Percentiles rank a stretch among this genome's conserved stretches.
phyloP scores from a whole-genome alignment of 257 asterid species.

The Plectranthus barbatus region DNA sequence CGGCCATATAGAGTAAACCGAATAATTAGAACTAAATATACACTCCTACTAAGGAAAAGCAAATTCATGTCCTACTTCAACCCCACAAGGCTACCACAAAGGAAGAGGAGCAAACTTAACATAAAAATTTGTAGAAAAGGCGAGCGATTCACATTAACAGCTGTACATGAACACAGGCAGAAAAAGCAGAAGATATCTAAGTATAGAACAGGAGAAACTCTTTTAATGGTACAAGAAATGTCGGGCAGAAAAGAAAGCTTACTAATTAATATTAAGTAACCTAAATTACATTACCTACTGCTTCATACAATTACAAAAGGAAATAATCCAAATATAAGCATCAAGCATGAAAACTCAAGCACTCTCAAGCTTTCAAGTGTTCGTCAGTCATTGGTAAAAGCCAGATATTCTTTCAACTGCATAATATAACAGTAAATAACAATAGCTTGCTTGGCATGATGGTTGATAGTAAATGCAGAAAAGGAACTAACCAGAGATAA shows the following conservation, averaged over 20 bases:
- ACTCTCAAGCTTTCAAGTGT: neutral
- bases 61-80: too few species aligned
- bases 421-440: neutral
- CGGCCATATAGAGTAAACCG: neutral
- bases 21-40: neutral
- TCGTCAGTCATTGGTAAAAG: neutral
- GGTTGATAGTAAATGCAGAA: neutral
- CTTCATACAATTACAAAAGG: neutral
- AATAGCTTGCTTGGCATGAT: neutral
- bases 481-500: slow-evolving; percentile 65
- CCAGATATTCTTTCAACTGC: neutral
- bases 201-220: neutral
- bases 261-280: too few species aligned
- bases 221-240: too few species aligned
- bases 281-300: too few species aligned
- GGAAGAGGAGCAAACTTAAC: neutral
- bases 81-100: neutral
- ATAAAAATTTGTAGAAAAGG: neutral
- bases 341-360: neutral
- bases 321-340: neutral
- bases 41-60: neutral
- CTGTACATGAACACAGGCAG: neutral
- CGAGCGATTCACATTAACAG: neutral
- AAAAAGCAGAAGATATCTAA: neutral
- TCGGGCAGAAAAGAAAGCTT: too few species aligned